Conservation (phyloP, 2,329 filamentous ascomycete genomes). For the Gyromitra esculenta region DNA sequence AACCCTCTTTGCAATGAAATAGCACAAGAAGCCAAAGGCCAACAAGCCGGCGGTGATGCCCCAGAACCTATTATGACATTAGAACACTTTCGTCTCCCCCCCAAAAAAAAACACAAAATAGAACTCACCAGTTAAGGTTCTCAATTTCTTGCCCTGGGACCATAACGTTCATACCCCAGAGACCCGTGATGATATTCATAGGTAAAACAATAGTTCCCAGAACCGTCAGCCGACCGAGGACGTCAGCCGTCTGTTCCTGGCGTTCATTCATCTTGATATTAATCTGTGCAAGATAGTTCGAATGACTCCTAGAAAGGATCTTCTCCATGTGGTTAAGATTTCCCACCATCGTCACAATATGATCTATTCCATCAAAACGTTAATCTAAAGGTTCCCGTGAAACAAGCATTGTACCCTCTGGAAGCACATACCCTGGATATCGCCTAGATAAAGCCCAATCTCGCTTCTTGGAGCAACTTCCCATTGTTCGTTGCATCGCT, state of each 20-base stretch:
- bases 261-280: conserved; percentile 99
- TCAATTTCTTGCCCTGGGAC: conserved; percentile 91
- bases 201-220: conserved; percentile 95
- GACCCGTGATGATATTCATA: conserved; percentile 98
- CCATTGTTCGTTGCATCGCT: conserved; percentile 98
- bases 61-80: conserved; percentile 63
- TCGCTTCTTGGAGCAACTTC: conserved; percentile 93
- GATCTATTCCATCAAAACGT: conserved; percentile 66
- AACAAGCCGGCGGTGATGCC: conserved; percentile 75
- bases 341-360: conserved; percentile 98
- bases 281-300: conserved; percentile 98
- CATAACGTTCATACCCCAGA: conserved; percentile 99
- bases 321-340: conserved; percentile 97
- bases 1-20: conserved; percentile 81
- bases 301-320: conserved; percentile 88
- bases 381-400: conserved; percentile 7
- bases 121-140: conserved; percentile 77
- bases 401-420: background rate
- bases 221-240: conserved; percentile 92
- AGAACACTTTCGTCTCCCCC: background rate
- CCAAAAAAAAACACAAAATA: background rate
- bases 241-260: conserved; percentile 93
- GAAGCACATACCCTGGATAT: conserved; percentile 73
- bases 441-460: conserved; percentile 95
- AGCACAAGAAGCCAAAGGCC: conserved; percentile 81